These are phyloP conservation scores for Carex parvula DNA, from an alignment of 176 grass and related monocot genomes.

Conservation along the genomic window DNA sequence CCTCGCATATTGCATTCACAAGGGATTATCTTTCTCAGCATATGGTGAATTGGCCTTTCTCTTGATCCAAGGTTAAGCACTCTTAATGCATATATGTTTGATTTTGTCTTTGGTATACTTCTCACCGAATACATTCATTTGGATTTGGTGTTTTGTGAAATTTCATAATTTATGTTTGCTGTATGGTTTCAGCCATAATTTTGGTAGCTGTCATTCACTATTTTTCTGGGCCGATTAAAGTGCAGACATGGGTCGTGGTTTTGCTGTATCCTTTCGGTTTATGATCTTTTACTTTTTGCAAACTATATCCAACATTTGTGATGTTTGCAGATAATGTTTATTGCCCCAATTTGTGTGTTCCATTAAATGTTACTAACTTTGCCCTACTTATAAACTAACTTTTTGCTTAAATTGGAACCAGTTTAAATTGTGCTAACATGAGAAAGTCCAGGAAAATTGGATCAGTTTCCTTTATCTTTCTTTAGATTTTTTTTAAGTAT, in stretches of 20 bases:
- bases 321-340: not conserved
- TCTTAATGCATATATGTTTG: not conserved
- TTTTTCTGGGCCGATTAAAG: constrained; percentile 68
- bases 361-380: not conserved
- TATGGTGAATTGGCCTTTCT: constrained; percentile 94
- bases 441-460: not conserved
- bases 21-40: constrained; percentile 87
- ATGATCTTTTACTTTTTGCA: not conserved
- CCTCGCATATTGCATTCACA: constrained; percentile 96
- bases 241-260: constrained; percentile 70
- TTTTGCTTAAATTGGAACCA: not conserved
- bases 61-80: constrained; percentile 73
- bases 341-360: not conserved
- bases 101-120: not conserved
- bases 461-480: not conserved
- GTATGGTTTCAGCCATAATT: constrained; percentile 64
- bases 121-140: not conserved
- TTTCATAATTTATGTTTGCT: constrained; percentile 30
- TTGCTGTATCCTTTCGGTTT: constrained; percentile 72
- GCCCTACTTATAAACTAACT: too few relatives aligned
- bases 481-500: not conserved
- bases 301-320: not conserved
- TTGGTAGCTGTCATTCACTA: constrained; percentile 88
- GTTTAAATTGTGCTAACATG: not conserved
- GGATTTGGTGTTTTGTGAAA: not conserved